phyloP scores from a whole-genome alignment of 805 yeast genomes.

The Lachancea waltii region DNA sequence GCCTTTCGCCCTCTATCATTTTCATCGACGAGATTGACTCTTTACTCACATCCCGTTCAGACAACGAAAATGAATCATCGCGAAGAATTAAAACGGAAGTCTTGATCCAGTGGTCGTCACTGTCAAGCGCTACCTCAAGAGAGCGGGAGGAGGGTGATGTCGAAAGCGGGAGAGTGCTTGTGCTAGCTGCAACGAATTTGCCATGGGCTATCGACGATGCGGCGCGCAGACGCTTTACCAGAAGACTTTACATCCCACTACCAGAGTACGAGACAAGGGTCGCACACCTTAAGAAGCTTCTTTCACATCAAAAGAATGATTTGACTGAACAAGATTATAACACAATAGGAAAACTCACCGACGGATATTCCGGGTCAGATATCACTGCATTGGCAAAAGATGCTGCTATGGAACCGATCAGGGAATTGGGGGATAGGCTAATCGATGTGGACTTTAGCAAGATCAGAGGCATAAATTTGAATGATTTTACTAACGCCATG shows the following conservation, averaged over 20 bases:
- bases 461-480: constrained; percentile 66
- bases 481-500: constrained; percentile 75
- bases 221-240: constrained; percentile 87
- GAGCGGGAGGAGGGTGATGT: constrained; percentile 37
- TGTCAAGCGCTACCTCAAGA: constrained; percentile 75
- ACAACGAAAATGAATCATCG: constrained; percentile 72
- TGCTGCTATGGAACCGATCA: constrained; percentile 95
- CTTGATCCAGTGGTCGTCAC: constrained; percentile 88
- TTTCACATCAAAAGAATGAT: constrained; percentile 62
- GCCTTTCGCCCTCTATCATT: constrained; percentile 84
- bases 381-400: constrained; percentile 90
- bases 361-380: constrained; percentile 90
- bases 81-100: constrained; percentile 90
- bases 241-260: constrained; percentile 88
- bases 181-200: constrained; percentile 88
- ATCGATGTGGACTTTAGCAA: constrained; percentile 63
- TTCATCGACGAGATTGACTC: constrained; percentile 97
- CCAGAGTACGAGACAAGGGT: constrained; percentile 82
- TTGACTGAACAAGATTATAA: constrained; percentile 58
- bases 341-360: constrained; percentile 57
- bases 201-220: constrained; percentile 99
- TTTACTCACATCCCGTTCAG: constrained; percentile 64
- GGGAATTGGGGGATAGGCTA: constrained; percentile 82
- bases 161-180: constrained; percentile 62
- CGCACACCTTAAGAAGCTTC: constrained; percentile 63